Evolutionary conservation across 345 rosid genomes (phyloP).

Genomic region (Cardamine occulta): DNA sequence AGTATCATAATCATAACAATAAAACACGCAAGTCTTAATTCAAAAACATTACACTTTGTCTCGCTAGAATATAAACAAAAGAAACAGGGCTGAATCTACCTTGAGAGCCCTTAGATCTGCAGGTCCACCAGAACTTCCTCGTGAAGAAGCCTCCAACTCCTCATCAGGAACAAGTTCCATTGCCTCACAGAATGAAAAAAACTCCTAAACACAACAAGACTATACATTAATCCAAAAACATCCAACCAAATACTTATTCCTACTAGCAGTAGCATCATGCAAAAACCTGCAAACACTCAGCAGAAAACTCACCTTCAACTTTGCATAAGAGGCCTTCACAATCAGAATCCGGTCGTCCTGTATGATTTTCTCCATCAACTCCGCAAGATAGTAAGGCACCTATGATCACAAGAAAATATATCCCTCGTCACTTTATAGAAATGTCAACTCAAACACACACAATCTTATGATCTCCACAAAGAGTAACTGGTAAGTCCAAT

Average conservation of each 20-base stretch:
- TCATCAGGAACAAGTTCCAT: conserved; percentile 82
- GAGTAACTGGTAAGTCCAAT: not conserved
- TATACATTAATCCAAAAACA: not conserved
- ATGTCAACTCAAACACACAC: not conserved
- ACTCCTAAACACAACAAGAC: conserved; percentile 58
- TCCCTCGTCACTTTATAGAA: not conserved
- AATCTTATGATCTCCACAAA: conserved; percentile 4
- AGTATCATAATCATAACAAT: conserved; percentile 19
- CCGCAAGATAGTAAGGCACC: conserved; percentile 87
- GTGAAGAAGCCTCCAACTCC: conserved; percentile 59
- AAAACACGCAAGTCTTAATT: not conserved
- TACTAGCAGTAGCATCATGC: conserved; percentile 12
- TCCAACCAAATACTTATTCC: not conserved
- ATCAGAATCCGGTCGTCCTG: conserved; percentile 69
- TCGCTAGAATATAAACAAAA: conserved; percentile 10
- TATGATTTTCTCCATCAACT: conserved; percentile 68
- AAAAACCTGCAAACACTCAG: not conserved
- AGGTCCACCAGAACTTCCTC: conserved; percentile 57
- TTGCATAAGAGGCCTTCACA: conserved; percentile 58
- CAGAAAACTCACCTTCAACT: conserved; percentile 64
- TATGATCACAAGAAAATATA: conserved; percentile 27
- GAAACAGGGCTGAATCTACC: conserved; percentile 47
- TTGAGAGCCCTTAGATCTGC: conserved; percentile 81
- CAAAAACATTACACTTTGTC: too few relatives aligned
- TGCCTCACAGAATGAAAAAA: conserved; percentile 80